Percentiles rank a stretch among this genome's conserved stretches.
These are phyloP conservation scores for Melastoma malabathricum DNA, from an alignment of 345 rosid species.

Conservation along the genomic window DNA sequence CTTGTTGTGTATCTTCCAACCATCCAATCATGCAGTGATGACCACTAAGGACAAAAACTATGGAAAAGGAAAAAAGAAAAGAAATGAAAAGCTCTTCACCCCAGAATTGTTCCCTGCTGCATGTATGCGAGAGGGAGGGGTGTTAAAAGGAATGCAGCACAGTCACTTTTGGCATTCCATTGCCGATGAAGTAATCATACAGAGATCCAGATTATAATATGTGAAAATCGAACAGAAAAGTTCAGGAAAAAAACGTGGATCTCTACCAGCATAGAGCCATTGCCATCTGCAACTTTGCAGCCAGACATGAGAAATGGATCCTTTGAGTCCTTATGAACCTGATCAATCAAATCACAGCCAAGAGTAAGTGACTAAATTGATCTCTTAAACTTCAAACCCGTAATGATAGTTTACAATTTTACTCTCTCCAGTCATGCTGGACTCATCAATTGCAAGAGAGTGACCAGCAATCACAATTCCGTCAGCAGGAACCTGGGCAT, in stretches of 20 bases:
- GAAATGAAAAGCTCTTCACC: too few species aligned
- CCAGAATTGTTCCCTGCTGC: too few species aligned
- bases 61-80: too few species aligned
- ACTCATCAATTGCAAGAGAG: conserved; percentile 86
- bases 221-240: not conserved
- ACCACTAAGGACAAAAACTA: too few species aligned
- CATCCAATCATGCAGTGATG: too few species aligned
- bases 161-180: too few species aligned
- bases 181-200: too few species aligned
- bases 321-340: conserved; percentile 75
- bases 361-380: conserved; percentile 3
- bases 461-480: conserved; percentile 72
- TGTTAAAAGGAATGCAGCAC: too few species aligned
- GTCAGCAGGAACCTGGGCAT: conserved; percentile 82
- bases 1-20: too few species aligned
- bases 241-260: not conserved
- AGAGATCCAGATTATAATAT: too few species aligned
- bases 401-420: conserved; percentile 43
- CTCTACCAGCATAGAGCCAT: conserved; percentile 81
- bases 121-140: too few species aligned
- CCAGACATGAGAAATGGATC: conserved; percentile 96
- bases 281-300: conserved; percentile 97
- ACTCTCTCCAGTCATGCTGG: conserved; percentile 99
- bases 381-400: not conserved
- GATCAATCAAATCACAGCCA: conserved; percentile 11